Base-by-base conservation (phyloP, 352 stramenopile genomes). In the Lagenidium sp. region DNA sequence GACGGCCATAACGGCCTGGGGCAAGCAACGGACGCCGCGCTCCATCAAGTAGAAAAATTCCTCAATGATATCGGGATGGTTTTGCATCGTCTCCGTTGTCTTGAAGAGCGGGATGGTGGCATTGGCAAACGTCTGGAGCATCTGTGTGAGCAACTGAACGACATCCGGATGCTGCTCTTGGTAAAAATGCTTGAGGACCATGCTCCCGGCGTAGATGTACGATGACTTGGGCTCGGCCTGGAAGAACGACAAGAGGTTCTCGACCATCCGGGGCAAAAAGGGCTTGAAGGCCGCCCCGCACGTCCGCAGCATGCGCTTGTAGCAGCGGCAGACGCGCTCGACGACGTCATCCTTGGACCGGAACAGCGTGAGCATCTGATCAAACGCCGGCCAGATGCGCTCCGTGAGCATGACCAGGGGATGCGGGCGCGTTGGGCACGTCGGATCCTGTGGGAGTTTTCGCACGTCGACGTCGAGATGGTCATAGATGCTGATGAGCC, bases 31-130 rank as follows among this genome's bases (percentile, higher is more conserved):
- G 8, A 97, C 68, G 36, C 90, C 83, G 18, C 89, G 77, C 36
- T 95, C 84, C 63, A 97, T 90, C 24, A 98, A 61, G 60, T 88
- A 98, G 55, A 98, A 98, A 35, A 97, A 96, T 60, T 98, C 94
- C 59, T 98, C 94, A 7, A 98, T 80, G 24, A 98, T 80, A 57
- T 98, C 92, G 10, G 91, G 94, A 50, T 96, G 75, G 47, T 57
- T 58, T 46, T 65, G 85, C 64, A 69, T 90, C 45, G 59, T 74
- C 6, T 60, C 47, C 0, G 60, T 38, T 20, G 42, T 61, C 25
- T 70, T 65, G 39, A 97, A 88, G 59, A 97, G 84, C 18, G 81
- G 69, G 36, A 86, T 86, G 16, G 96, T 85, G 19, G 74, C 75
- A 30, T 82, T 62, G 5, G 76, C 68, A 36, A 95, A 76, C 6